These are phyloP conservation scores for Candida albicans DNA, from an alignment of 1,139 yeast genomes.

Conservation along the genomic window DNA sequence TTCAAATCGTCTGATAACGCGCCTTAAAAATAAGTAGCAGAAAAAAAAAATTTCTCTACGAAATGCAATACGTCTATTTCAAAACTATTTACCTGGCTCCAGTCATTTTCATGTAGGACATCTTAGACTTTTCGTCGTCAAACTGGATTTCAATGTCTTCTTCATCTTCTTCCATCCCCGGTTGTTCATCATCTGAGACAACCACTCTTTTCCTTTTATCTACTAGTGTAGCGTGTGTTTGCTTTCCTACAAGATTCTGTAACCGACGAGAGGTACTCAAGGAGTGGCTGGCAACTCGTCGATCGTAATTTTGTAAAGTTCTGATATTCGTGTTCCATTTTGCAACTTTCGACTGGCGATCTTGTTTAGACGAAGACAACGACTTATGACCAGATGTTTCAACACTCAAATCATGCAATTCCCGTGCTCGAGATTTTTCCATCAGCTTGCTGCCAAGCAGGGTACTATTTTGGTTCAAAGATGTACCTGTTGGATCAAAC, in stretches of 20 bases:
- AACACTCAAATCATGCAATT: slow-evolving; percentile 25
- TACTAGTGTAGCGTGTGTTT: neutral
- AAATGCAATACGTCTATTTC: too few species aligned
- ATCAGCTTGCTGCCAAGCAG: slow-evolving; percentile 15
- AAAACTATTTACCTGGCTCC: neutral
- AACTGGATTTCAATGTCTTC: slow-evolving; percentile 23
- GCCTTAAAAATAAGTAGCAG: too few species aligned
- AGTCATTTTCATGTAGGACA: slow-evolving; percentile 5
- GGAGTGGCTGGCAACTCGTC: slow-evolving; percentile 9
- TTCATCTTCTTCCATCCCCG: slow-evolving; percentile 10
- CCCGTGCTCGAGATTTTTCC: slow-evolving; percentile 19
- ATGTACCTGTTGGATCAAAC: slow-evolving; percentile 46
- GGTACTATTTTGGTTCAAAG: slow-evolving; percentile 6
- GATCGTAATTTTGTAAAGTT: slow-evolving; percentile 19
- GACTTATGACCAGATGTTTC: slow-evolving; percentile 19
- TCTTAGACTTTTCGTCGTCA: slow-evolving; percentile 9
- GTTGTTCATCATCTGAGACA: slow-evolving; percentile 2
- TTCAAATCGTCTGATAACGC: too few species aligned
- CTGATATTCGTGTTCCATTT: slow-evolving; percentile 26
- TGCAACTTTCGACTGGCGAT: slow-evolving; percentile 15
- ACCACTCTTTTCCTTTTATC: slow-evolving; percentile 10
- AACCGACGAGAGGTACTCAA: slow-evolving; percentile 3
- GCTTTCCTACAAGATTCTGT: slow-evolving; percentile 8
- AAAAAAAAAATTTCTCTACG: too few species aligned
- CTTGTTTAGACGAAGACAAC: slow-evolving; percentile 22